A percentile compares a stretch with the other conserved stretches of the same genome.
phyloP scores from a whole-genome alignment of 225 moss, liverwort and hornwort species.

The Marchantia polymorpha region DNA sequence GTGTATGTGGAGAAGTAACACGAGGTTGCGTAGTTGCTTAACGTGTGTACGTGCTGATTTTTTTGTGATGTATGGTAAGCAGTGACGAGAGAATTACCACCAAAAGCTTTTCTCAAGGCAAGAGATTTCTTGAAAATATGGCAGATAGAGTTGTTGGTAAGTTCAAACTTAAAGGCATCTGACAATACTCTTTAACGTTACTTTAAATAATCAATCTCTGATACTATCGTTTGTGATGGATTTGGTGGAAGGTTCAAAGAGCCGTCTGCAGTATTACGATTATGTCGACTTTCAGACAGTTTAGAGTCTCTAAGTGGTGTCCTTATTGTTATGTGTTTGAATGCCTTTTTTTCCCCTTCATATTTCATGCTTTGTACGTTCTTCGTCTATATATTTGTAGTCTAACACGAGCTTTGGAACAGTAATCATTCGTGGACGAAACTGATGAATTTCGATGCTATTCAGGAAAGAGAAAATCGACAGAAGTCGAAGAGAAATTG shows the following conservation, averaged over 20 bases:
- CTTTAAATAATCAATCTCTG: background rate
- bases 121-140: slow-evolving; percentile 77
- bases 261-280: too few relatives aligned
- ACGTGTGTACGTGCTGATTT: background rate
- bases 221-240: too few relatives aligned
- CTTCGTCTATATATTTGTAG: background rate
- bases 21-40: background rate
- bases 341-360: background rate
- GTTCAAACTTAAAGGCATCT: background rate
- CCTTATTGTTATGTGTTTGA: background rate
- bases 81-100: slow-evolving; percentile 63
- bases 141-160: slow-evolving; percentile 61
- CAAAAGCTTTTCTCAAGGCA: slow-evolving; percentile 70
- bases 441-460: background rate
- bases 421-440: background rate
- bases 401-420: background rate
- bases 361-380: background rate
- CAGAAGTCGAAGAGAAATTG: background rate
- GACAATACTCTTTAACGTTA: background rate
- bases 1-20: background rate
- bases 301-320: background rate
- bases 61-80: slow-evolving; percentile 30
- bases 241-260: too few relatives aligned
- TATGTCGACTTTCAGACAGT: too few relatives aligned
- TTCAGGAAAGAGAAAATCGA: slow-evolving; percentile 4